Evolutionary conservation across 768 basidiomycete genomes (phyloP).

Genomic region (Kwoniella sp.): DNA sequence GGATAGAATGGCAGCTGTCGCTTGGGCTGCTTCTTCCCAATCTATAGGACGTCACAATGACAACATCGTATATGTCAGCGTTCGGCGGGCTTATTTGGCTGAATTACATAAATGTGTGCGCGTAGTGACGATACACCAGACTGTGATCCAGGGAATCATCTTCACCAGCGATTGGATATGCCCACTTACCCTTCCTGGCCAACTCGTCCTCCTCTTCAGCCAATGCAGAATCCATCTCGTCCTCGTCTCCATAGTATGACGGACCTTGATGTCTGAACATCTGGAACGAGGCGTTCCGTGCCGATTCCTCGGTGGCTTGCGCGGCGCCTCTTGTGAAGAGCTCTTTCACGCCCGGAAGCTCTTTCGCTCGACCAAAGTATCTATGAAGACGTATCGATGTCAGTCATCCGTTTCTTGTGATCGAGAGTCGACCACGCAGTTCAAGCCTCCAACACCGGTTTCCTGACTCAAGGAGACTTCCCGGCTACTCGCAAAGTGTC

Average conservation of each 20-base stretch:
- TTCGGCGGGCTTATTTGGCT: too few species aligned
- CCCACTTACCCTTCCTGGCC: conserved; percentile 64
- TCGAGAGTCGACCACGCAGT: too few species aligned
- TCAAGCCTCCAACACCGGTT: too few species aligned
- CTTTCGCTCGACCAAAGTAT: conserved; percentile 96
- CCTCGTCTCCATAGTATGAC: conserved; percentile 86
- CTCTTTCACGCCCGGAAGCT: conserved; percentile 91
- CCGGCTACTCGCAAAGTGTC: neutral
- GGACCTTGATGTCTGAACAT: conserved; percentile 87
- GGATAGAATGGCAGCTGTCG: conserved; percentile 25
- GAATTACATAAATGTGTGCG: too few species aligned
- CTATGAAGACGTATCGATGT: conserved; percentile 59
- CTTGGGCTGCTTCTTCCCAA: conserved; percentile 35
- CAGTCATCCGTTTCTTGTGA: too few species aligned
- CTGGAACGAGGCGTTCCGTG: conserved; percentile 73
- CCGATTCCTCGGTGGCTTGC: conserved; percentile 86
- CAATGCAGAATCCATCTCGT: conserved; percentile 72
- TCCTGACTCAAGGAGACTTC: too few species aligned
- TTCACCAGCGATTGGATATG: neutral
- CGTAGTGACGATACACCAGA: too few species aligned
- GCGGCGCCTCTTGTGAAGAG: conserved; percentile 74
- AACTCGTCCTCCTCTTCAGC: conserved; percentile 70
- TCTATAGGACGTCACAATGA: too few species aligned
- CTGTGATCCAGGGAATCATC: too few species aligned
- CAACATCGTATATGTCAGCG: too few species aligned